phyloP scores from a whole-genome alignment of 768 basidiomycete species.

The Suillus subalutaceus region DNA sequence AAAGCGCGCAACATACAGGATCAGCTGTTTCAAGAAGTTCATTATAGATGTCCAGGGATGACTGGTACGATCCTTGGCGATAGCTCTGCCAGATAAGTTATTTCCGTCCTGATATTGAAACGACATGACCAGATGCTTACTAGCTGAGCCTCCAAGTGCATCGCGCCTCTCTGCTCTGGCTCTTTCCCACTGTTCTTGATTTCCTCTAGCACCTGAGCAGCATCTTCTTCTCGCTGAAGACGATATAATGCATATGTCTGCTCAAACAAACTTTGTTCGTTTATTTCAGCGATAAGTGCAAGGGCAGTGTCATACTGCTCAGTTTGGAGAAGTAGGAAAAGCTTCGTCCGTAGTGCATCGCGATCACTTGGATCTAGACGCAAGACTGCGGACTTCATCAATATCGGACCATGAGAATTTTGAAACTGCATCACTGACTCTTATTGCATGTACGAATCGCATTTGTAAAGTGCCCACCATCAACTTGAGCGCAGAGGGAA shows the following conservation, averaged over 20 bases:
- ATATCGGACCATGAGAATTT: conserved; percentile 22
- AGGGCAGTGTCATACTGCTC: conserved; percentile 80
- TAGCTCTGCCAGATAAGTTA: conserved; percentile 57
- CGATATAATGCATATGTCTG: conserved; percentile 85
- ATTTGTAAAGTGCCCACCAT: conserved; percentile 84
- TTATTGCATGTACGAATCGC: conserved; percentile 93
- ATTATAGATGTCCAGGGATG: conserved; percentile 77
- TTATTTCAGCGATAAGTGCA: conserved; percentile 46
- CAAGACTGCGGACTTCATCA: conserved; percentile 55
- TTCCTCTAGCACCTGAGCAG: conserved; percentile 50
- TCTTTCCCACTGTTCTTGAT: conserved; percentile 46
- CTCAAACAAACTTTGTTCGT: conserved; percentile 54
- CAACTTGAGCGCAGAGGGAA: conserved; percentile 84
- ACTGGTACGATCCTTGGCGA: conserved; percentile 73
- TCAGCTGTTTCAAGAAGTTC: conserved; percentile 79
- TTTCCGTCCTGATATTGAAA: conserved; percentile 22
- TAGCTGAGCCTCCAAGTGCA: conserved; percentile 87
- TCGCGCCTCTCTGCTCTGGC: conserved; percentile 57
- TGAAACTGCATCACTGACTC: conserved; percentile 52
- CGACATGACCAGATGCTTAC: conserved; percentile 48
- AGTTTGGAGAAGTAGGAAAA: conserved; percentile 87
- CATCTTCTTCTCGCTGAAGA: conserved; percentile 75
- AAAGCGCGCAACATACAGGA: conserved; percentile 52
- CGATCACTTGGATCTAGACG: conserved; percentile 62
- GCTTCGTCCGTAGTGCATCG: conserved; percentile 81